Percentiles rank a stretch among this genome's conserved stretches.
These are phyloP conservation scores for Geotrichum australiense DNA, from an alignment of 1,139 yeast genomes.

Conservation along the genomic window DNA sequence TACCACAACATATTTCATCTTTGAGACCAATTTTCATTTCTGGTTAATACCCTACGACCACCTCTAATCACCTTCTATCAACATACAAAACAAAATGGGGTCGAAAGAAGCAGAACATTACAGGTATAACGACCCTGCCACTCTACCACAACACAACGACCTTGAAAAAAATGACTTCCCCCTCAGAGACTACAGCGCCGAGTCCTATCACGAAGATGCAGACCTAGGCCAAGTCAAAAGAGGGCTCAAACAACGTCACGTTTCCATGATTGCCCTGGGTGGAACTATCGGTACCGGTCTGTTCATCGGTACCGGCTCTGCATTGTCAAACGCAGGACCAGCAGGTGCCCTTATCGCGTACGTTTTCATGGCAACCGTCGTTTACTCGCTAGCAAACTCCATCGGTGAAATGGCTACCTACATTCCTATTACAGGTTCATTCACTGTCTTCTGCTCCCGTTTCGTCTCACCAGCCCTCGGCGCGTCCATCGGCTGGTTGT, in stretches of 20 bases:
- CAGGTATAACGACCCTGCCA: background rate
- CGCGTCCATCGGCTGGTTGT: conserved; percentile 54
- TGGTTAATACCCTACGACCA: no score
- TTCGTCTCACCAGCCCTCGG: conserved; percentile 59
- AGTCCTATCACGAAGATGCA: background rate
- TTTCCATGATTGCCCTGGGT: conserved; percentile 39
- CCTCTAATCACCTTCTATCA: no score
- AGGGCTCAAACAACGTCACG: conserved; percentile 34
- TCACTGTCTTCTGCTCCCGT: conserved; percentile 52
- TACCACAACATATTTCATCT: no score
- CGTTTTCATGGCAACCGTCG: conserved; percentile 44
- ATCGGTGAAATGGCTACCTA: conserved; percentile 61
- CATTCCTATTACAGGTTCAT: conserved; percentile 56
- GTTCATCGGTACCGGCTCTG: conserved; percentile 48
- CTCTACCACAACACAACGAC: background rate
- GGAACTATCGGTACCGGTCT: conserved; percentile 51
- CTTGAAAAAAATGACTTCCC: background rate
- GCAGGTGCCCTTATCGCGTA: conserved; percentile 46
- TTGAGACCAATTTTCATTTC: no score
- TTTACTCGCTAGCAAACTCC: conserved; percentile 49
- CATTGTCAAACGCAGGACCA: conserved; percentile 51
- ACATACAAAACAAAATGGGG: no score
- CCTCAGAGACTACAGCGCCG: background rate
- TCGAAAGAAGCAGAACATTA: no score
- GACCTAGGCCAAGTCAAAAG: conserved; percentile 12